Evolutionary conservation across 495 filamentous ascomycete species (phyloP), one percentile per base, ranked within the genome.

Genomic region (Glonium stellatum): DNA sequence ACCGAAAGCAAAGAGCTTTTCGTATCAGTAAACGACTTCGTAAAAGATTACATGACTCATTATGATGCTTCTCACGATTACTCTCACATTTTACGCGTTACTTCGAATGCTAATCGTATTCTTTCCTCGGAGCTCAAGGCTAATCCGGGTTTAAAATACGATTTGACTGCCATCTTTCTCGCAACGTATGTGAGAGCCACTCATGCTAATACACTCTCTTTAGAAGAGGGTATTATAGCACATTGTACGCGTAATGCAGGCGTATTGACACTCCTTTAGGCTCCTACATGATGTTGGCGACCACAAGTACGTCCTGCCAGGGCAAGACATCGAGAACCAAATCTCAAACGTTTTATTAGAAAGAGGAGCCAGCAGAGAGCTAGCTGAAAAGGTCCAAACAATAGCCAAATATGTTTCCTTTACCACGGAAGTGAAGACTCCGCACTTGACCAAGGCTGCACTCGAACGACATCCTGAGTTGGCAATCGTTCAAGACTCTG

Each of bases 21-120:
- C 49, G 27, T 69, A 19, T 57, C 73, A n/a, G 77, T 84, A 60
- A 78, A 76, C 22, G 64, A 70, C 52, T 87, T 85, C 67, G 83
- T 88, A 25, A 74, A 79, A 60, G 65, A 74, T 11, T 91, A 87
- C 79, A 96, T 96, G 91, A 75, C 82, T 41, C 73, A 79, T 4
- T 88, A 89, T 73, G 93, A 97, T 73, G 81, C 82, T 21, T 92
- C 88, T 5, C 93, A 97, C 76, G 87, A 95, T 76, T 90, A 84
- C 74, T 71, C 77, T 41, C 92, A 97, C 71, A 87, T 97, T 59
- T 71, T 84, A 57, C 86, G 93, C 41, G 92, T 97, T 34, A 74
- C 88, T 6, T 73, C 79, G 13, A 80, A 96, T 8, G 80, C 90
- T n/a, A 79, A 82, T 52, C 77, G 79, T 46, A 78, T 87, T 57